Percentiles rank a stretch among this genome's conserved stretches.
phyloP scores from a whole-genome alignment of 495 filamentous ascomycete species.

The Cladorrhinum samala region DNA sequence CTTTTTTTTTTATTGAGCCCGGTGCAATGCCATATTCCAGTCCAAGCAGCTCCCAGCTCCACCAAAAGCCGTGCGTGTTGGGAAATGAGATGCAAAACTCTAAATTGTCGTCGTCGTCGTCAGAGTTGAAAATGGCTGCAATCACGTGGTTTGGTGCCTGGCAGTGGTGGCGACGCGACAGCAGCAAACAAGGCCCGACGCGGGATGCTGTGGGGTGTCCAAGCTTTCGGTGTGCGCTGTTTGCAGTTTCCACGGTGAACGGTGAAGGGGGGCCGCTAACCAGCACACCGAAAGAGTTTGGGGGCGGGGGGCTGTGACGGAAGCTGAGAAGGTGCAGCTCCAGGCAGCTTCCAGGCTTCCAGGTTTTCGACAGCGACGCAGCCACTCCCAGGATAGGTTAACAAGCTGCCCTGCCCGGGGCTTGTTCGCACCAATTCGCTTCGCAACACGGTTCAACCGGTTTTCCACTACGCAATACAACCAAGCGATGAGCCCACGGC shows the following conservation, averaged over 20 bases:
- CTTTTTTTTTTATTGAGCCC: not conserved
- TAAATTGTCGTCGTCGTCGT: not conserved
- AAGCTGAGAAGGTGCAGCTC: no score
- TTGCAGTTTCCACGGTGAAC: not conserved
- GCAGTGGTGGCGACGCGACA: not conserved
- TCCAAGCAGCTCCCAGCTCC: no score
- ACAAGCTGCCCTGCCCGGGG: no score
- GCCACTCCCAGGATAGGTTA: no score
- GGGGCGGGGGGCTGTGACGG: not conserved
- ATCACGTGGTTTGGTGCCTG: slow-evolving; percentile 14
- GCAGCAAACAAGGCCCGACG: not conserved
- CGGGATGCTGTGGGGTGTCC: not conserved
- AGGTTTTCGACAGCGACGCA: not conserved
- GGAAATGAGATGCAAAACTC: not conserved
- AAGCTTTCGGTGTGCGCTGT: not conserved
- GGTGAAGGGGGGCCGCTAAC: not conserved
- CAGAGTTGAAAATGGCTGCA: not conserved
- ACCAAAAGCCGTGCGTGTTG: no score
- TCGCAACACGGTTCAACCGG: not conserved
- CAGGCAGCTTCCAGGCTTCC: not conserved
- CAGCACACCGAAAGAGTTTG: not conserved
- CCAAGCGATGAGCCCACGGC: not conserved
- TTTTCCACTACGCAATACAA: not conserved
- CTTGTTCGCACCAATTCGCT: not conserved
- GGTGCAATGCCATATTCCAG: not conserved